Evolutionary conservation across 306 rosid species (phyloP), one percentile per base, ranked within the genome.

Genomic region (Dalbergia oliveri): DNA sequence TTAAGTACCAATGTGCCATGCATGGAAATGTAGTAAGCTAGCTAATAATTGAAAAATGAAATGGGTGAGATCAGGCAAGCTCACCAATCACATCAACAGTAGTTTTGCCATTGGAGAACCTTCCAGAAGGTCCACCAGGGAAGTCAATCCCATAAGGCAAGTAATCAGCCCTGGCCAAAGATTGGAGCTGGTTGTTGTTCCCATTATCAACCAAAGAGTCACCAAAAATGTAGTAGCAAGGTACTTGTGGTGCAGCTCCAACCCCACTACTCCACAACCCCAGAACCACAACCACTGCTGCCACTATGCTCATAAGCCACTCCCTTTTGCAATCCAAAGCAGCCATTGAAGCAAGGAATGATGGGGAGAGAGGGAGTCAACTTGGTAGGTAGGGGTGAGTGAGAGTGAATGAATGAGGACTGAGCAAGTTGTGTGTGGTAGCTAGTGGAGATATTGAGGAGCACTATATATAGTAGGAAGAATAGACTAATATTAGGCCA

Each of bases 151-250:
- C 97, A 73, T 89, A 92, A 3, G 95, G 93, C 0, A 14, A 1
- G 81, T 87, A 90, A 66, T 92, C 72, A 81, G 66, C 94, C 82
- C 77, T 89, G 2, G 93, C 88, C 59, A 69, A 14, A 21, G 94
- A 87, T 0, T 18, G 21, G 4, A 92, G 87, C 51, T 2, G 10
- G 61, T 91, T 89, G 65, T 91, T 93, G 69, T 93, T 91, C 2
- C 96, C 96, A 87, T 72, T 84, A 23, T 93, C 97, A 0, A 87
- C 89, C 59, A 85, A 62, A n/a, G 95, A 90, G 66, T 93, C 96
- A 37, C 97, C 97, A 77, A 88, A 89, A 61, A 86, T 86, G 81
- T 76, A 84, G 78, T 76, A 73, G 75, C 86, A 83, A 19, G 91
- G 91, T 2, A 83, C 89, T 78, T 88, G 83, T 16, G 89, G 87